Percentiles rank a stretch among this genome's conserved stretches.
Evolutionary conservation across 2,329 filamentous ascomycete species (phyloP).

Genomic region (Aureobasidium sp.): DNA sequence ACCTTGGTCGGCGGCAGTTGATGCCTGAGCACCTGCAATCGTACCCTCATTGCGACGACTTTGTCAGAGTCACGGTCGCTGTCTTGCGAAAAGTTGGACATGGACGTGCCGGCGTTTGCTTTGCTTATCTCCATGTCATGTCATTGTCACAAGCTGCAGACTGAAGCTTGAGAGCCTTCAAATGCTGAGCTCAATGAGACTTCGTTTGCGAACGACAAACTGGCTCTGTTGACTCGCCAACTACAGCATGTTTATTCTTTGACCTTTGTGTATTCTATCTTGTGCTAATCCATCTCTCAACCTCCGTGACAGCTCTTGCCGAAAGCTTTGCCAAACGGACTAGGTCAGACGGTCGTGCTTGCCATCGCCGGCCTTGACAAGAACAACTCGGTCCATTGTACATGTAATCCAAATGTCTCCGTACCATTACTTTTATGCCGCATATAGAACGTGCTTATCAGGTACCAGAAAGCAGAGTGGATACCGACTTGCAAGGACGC

Average conservation of each 20-base stretch:
- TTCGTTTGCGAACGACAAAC: neutral
- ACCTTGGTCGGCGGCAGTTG: conserved; percentile 63
- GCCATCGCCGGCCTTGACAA: too few relatives aligned
- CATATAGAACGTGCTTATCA: neutral
- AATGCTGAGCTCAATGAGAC: neutral
- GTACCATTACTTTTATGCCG: too few relatives aligned
- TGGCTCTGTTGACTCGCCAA: neutral
- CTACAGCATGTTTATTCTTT: too few relatives aligned
- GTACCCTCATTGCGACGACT: conserved; percentile 54
- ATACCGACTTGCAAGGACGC: neutral
- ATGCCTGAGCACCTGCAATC: conserved; percentile 63
- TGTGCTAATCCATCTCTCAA: neutral
- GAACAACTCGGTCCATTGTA: too few relatives aligned
- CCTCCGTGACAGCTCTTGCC: neutral
- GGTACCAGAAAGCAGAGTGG: neutral
- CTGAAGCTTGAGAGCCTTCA: neutral
- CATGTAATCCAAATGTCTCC: too few relatives aligned
- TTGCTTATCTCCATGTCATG: neutral
- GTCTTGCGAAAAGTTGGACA: neutral
- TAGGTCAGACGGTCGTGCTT: too few relatives aligned
- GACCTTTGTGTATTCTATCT: neutral
- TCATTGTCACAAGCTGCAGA: neutral
- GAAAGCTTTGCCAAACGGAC: neutral
- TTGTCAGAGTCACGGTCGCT: neutral
- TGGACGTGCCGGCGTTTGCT: neutral